phyloP scores from a whole-genome alignment of 2,329 filamentous ascomycete genomes.

The Colletotrichum tofieldiae region DNA sequence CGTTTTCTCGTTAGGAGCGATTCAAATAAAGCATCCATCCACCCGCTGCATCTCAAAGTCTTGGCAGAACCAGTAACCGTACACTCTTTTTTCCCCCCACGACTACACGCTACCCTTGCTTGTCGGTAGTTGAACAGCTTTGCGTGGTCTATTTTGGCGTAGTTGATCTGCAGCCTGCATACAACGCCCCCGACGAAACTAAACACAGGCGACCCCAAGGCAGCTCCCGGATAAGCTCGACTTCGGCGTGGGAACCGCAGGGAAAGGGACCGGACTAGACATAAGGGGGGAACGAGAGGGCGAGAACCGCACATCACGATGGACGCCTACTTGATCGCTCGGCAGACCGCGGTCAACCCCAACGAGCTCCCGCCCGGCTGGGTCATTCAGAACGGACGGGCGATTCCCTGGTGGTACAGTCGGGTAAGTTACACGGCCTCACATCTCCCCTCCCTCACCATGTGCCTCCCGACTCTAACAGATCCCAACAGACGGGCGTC shows the following conservation, averaged over 20 bases:
- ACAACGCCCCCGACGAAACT: background rate
- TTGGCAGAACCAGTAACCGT: constrained; percentile 17
- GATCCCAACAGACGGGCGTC: constrained; percentile 66
- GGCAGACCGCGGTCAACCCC: constrained; percentile 34
- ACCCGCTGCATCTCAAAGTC: constrained; percentile 13
- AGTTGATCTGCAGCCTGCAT: constrained; percentile 36
- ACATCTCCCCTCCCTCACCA: background rate
- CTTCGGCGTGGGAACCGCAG: background rate
- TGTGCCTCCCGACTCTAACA: constrained; percentile 18
- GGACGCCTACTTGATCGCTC: constrained; percentile 34
- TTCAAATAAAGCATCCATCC: constrained; percentile 36
- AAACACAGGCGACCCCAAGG: background rate
- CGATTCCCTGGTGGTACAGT: constrained; percentile 49
- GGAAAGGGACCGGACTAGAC: constrained; percentile 5
- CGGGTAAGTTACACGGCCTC: constrained; percentile 38
- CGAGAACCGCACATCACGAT: constrained; percentile 4
- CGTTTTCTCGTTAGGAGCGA: background rate
- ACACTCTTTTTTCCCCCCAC: background rate
- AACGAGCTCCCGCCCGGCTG: constrained; percentile 47
- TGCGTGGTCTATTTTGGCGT: constrained; percentile 17
- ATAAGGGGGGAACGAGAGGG: background rate
- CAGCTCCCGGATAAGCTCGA: background rate
- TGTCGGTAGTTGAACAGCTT: background rate
- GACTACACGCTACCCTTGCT: constrained; percentile 12
- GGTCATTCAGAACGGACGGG: constrained; percentile 47